A percentile compares a stretch with the other conserved stretches of the same genome.
These are phyloP conservation scores for Ogataea degrootiae DNA, from an alignment of 805 yeast species.

Conservation along the genomic window DNA sequence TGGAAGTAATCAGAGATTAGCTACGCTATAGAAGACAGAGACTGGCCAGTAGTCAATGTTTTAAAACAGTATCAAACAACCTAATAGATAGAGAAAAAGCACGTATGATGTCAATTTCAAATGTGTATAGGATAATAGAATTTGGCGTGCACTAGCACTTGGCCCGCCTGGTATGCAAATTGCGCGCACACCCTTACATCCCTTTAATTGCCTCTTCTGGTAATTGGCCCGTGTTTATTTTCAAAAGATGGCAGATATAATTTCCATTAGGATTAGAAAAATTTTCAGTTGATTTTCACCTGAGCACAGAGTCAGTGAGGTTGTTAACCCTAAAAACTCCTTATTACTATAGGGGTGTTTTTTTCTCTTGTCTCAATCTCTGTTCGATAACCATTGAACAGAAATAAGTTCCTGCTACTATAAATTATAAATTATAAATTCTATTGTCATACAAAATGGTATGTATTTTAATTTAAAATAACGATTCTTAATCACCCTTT, in stretches of 20 bases:
- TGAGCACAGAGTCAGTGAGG: too few relatives aligned
- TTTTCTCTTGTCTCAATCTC: background rate
- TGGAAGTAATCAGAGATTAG: too few relatives aligned
- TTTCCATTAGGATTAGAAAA: too few relatives aligned
- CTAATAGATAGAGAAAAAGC: too few relatives aligned
- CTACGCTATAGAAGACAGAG: too few relatives aligned
- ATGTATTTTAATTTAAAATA: conserved; percentile 8
- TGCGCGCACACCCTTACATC: background rate
- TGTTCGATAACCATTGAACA: too few relatives aligned
- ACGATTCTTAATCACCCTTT: background rate
- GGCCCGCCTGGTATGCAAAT: background rate
- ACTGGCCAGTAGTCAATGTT: too few relatives aligned
- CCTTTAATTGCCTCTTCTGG: background rate
- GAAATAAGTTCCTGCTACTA: background rate
- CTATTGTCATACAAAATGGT: conserved; percentile 17
- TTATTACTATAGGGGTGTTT: background rate
- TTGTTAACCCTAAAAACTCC: background rate
- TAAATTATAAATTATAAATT: background rate
- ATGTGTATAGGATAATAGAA: too few relatives aligned
- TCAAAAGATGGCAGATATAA: background rate
- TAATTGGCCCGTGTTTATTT: background rate
- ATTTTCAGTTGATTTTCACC: background rate
- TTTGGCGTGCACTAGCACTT: background rate
- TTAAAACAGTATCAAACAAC: too few relatives aligned
- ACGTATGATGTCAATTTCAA: too few relatives aligned